phyloP scores from a whole-genome alignment of 129 eudicot genomes.

The Erigeron canadensis region DNA sequence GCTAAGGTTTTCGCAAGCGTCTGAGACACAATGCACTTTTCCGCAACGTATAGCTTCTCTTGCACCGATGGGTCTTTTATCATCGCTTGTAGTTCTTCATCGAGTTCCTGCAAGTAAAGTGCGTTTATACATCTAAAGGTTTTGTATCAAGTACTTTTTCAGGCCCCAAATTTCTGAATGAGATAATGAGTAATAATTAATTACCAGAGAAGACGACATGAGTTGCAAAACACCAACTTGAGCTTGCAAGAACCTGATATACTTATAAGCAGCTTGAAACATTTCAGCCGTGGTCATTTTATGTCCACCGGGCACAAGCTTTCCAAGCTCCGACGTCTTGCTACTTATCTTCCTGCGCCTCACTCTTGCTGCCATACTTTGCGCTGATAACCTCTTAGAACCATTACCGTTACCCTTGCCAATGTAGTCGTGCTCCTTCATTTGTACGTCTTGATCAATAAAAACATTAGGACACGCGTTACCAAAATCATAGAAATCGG shows the following conservation, averaged over 20 bases:
- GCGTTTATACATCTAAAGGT: not conserved
- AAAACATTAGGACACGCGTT: not conserved
- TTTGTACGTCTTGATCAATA: not conserved
- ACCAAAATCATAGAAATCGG: not conserved
- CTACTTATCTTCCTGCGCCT: slow-evolving; percentile 68
- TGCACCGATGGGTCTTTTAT: slow-evolving; percentile 50
- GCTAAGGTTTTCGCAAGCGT: slow-evolving; percentile 34
- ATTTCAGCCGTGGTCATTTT: slow-evolving; percentile 68
- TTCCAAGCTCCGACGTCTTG: slow-evolving; percentile 62
- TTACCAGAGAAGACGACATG: slow-evolving; percentile 41
- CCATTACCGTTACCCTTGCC: slow-evolving; percentile 6
- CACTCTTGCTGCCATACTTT: slow-evolving; percentile 61
- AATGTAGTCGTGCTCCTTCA: slow-evolving; percentile 1
- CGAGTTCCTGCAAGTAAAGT: slow-evolving; percentile 37
- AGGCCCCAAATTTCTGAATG: too few species aligned
- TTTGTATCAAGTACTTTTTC: too few species aligned
- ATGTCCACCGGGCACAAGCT: slow-evolving; percentile 59
- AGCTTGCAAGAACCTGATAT: slow-evolving; percentile 78
- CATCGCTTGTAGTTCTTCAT: slow-evolving; percentile 40
- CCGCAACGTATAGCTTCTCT: slow-evolving; percentile 59
- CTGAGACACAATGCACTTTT: slow-evolving; percentile 56
- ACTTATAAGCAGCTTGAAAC: slow-evolving; percentile 62
- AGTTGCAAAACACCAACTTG: slow-evolving; percentile 66
- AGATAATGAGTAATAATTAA: not conserved
- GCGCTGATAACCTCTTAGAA: slow-evolving; percentile 34